These are phyloP conservation scores for Anthracocystis panici-leucophaei DNA, from an alignment of 1,284 basidiomycete species.

Conservation along the genomic window DNA sequence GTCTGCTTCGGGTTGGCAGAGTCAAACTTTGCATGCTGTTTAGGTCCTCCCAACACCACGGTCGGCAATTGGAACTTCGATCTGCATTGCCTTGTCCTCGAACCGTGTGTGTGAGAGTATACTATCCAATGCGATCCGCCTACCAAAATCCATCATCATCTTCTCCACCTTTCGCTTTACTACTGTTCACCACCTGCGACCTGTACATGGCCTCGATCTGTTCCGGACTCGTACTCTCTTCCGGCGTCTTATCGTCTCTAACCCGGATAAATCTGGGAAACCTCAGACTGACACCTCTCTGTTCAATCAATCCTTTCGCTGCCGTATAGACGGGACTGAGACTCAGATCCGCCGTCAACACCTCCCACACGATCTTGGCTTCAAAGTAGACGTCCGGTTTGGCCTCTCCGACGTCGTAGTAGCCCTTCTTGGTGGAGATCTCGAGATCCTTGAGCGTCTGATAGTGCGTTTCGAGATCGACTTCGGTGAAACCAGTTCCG, in stretches of 20 bases:
- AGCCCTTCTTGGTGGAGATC: constrained; percentile 75
- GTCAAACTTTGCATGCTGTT: constrained; percentile 11
- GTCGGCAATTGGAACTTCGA: neutral
- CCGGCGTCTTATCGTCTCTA: constrained; percentile 90
- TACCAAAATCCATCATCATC: constrained; percentile 92
- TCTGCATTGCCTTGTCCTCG: neutral
- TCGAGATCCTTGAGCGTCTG: constrained; percentile 81
- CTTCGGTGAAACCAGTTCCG: constrained; percentile 97
- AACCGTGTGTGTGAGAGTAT: neutral
- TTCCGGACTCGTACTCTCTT: constrained; percentile 91
- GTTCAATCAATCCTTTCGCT: constrained; percentile 78
- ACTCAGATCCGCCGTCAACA: constrained; percentile 94
- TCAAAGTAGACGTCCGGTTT: constrained; percentile 68
- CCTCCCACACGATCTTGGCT: constrained; percentile 87
- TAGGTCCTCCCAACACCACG: neutral
- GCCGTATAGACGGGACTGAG: constrained; percentile 96
- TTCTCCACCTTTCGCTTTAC: constrained; percentile 74
- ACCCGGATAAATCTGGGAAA: constrained; percentile 94
- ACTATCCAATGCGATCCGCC: too few species aligned
- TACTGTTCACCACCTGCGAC: constrained; percentile 80
- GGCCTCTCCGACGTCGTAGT: constrained; percentile 75
- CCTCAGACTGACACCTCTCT: constrained; percentile 82
- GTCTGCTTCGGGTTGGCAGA: neutral
- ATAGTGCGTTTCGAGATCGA: constrained; percentile 81
- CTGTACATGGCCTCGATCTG: constrained; percentile 97